phyloP scores from a whole-genome alignment of 495 filamentous ascomycete genomes.

The Xylaria grammica region DNA sequence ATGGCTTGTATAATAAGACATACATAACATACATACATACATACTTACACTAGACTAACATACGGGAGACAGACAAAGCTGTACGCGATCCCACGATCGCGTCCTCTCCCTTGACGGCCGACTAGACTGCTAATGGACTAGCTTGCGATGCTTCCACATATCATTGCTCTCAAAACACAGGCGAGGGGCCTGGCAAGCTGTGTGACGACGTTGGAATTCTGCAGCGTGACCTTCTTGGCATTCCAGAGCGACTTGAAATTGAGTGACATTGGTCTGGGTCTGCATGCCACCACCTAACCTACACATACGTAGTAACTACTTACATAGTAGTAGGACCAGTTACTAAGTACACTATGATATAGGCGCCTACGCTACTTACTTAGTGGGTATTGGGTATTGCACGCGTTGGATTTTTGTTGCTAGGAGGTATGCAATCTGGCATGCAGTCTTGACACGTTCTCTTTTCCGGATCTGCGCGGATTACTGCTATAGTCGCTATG shows the following conservation, averaged over 20 bases:
- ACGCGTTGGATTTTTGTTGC: not conserved
- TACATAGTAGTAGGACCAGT: too few species aligned
- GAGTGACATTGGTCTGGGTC: slow-evolving; percentile 11
- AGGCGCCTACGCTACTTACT: too few species aligned
- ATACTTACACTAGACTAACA: too few species aligned
- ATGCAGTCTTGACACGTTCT: not conserved
- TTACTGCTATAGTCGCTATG: not conserved
- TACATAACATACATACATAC: too few species aligned
- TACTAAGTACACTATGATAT: not conserved
- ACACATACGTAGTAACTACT: too few species aligned
- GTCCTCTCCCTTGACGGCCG: not conserved
- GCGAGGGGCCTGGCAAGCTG: slow-evolving; percentile 9
- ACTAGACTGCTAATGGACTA: not conserved
- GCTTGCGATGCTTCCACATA: not conserved
- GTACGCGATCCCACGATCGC: not conserved
- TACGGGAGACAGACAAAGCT: too few species aligned
- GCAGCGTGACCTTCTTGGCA: slow-evolving; percentile 25
- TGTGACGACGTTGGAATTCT: slow-evolving; percentile 23
- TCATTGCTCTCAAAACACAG: not conserved
- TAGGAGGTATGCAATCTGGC: not conserved
- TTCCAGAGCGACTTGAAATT: slow-evolving; percentile 5
- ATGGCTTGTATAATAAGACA: not conserved
- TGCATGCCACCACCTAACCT: not conserved
- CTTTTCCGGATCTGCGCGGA: not conserved
- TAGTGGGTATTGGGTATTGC: too few species aligned